Evolutionary conservation across 1,284 basidiomycete species (phyloP).

Genomic region (Cryptococcus sp.): DNA sequence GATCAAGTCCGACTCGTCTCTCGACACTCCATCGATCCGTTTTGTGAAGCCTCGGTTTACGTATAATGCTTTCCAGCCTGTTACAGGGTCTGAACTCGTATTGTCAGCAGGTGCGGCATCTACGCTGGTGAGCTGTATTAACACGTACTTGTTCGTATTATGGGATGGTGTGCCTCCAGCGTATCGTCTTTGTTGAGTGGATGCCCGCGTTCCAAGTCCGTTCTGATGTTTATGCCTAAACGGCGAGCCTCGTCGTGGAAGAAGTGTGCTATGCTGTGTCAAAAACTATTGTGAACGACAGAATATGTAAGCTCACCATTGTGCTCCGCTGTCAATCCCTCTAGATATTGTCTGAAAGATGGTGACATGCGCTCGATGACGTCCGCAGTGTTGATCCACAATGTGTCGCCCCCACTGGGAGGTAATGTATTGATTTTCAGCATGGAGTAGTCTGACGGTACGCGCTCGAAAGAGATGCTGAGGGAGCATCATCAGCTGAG

Average conservation of each 20-base stretch:
- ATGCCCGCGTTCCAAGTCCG: constrained; percentile 56
- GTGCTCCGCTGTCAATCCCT: constrained; percentile 63
- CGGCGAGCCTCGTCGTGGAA: constrained; percentile 57
- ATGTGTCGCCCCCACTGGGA: constrained; percentile 53
- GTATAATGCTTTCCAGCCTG: constrained; percentile 67
- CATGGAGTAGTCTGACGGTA: constrained; percentile 67
- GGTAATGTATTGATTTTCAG: constrained; percentile 59
- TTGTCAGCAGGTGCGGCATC: background rate
- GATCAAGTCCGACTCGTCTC: constrained; percentile 61
- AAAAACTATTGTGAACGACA: too few species aligned
- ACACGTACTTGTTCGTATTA: constrained; percentile 55
- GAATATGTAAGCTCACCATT: too few species aligned
- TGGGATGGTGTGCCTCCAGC: constrained; percentile 61
- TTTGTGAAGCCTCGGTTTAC: constrained; percentile 65
- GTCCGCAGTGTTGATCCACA: constrained; percentile 61
- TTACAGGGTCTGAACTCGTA: constrained; percentile 53
- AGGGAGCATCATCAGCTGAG: constrained; percentile 53
- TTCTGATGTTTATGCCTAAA: constrained; percentile 34
- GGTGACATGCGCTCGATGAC: constrained; percentile 61
- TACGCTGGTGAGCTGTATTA: background rate
- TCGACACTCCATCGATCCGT: constrained; percentile 62
- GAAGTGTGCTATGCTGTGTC: constrained; percentile 55
- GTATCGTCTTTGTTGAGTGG: constrained; percentile 62
- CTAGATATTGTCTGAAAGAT: constrained; percentile 61
- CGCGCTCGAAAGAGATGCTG: constrained; percentile 63